These are phyloP conservation scores for Polygonum maritimum DNA, from an alignment of 148 eudicot species.

Conservation along the genomic window DNA sequence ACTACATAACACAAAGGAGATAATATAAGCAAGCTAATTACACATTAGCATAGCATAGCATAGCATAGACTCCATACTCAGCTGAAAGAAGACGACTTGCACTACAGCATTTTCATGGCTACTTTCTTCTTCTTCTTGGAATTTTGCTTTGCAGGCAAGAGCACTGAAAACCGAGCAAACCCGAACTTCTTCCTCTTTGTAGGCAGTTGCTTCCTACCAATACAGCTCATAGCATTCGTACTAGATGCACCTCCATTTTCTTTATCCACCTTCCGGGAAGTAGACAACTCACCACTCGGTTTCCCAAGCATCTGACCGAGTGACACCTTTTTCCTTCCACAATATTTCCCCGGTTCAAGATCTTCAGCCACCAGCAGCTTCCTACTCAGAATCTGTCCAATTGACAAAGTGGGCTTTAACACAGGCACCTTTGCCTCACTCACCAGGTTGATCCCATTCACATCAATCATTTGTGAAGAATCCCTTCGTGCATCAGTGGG, in stretches of 20 bases:
- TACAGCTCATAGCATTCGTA: background rate
- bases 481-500: slow-evolving; percentile 39
- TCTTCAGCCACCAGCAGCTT: slow-evolving; percentile 79
- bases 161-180: slow-evolving; percentile 53
- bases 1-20: background rate
- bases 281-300: slow-evolving; percentile 23
- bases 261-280: slow-evolving; percentile 36
- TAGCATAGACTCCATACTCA: slow-evolving; percentile 2
- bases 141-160: slow-evolving; percentile 48
- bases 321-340: slow-evolving; percentile 46
- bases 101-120: background rate
- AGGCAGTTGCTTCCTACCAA: slow-evolving; percentile 25
- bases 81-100: background rate
- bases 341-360: slow-evolving; percentile 35
- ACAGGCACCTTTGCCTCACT: slow-evolving; percentile 31
- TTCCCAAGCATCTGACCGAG: slow-evolving; percentile 79
- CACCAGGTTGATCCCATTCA: slow-evolving; percentile 36
- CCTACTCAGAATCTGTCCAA: slow-evolving; percentile 86
- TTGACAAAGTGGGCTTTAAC: slow-evolving; percentile 61
- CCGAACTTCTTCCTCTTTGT: slow-evolving; percentile 84
- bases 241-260: slow-evolving; percentile 12
- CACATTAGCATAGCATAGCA: slow-evolving; percentile 6
- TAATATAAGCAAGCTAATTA: slow-evolving; percentile 1
- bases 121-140: slow-evolving; percentile 72
- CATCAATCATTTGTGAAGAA: slow-evolving; percentile 30